Conservation (phyloP, 176 grass and related monocot genomes). For the Avena eriantha region DNA sequence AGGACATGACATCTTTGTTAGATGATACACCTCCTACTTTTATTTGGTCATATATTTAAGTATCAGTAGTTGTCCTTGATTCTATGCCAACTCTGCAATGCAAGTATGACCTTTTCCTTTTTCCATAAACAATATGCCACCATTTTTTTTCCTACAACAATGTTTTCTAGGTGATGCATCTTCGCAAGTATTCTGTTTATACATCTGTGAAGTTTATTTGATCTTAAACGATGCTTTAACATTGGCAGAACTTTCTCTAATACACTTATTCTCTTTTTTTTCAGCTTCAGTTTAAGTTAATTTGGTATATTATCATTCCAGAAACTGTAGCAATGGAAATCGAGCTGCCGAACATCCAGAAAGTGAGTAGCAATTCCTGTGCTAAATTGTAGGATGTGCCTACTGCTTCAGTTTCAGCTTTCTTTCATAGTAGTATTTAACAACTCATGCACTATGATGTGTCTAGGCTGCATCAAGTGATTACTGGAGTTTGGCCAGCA, state of each 20-base stretch:
- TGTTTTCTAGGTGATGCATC: slow-evolving; percentile 5
- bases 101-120: background rate
- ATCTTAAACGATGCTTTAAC: slow-evolving; percentile 28
- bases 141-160: background rate
- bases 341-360: slow-evolving; percentile 51
- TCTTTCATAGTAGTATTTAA: slow-evolving; percentile 32
- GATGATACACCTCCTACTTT: background rate
- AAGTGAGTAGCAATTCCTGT: slow-evolving; percentile 55
- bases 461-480: slow-evolving; percentile 61
- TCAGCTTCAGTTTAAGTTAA: slow-evolving; percentile 35
- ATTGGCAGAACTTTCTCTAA: slow-evolving; percentile 22
- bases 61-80: background rate
- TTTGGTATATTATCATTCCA: slow-evolving; percentile 45
- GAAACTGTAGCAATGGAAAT: slow-evolving; percentile 58
- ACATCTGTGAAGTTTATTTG: slow-evolving; percentile 25
- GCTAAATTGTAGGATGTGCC: slow-evolving; percentile 32
- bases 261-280: slow-evolving; percentile 35
- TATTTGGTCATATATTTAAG: background rate
- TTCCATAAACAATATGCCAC: background rate
- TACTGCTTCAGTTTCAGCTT: slow-evolving; percentile 28
- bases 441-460: slow-evolving; percentile 28
- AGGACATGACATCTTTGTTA: background rate
- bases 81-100: slow-evolving; percentile 8
- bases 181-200: slow-evolving; percentile 29
- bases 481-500: slow-evolving; percentile 67